Evolutionary conservation across 306 rosid genomes (phyloP).

Genomic region (Notholithocarpus densiflorus): DNA sequence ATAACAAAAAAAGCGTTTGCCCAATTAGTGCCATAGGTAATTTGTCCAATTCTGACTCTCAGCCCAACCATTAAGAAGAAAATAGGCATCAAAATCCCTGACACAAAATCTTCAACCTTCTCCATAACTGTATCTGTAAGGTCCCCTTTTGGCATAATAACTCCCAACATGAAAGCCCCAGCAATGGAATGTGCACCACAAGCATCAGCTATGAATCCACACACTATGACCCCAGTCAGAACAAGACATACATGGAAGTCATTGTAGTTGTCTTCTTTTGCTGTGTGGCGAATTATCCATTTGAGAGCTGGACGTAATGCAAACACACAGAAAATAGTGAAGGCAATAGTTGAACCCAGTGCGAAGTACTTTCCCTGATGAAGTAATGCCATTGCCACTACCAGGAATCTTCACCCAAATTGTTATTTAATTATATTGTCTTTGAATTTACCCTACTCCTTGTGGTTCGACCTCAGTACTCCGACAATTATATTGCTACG

Average conservation of each 20-base stretch:
- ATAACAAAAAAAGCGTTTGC: neutral
- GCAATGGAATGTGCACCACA: conserved; percentile 39
- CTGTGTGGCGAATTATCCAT: conserved; percentile 10
- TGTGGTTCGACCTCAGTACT: no score
- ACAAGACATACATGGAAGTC: conserved; percentile 26
- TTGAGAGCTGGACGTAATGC: conserved; percentile 28
- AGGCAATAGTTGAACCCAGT: conserved; percentile 7
- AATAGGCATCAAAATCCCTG: conserved; percentile 29
- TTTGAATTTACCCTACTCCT: no score
- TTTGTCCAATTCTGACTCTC: neutral
- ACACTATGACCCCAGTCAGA: conserved; percentile 15
- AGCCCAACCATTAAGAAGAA: conserved; percentile 34
- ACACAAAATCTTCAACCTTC: conserved; percentile 31
- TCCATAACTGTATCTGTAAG: conserved; percentile 24
- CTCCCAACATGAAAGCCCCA: conserved; percentile 45
- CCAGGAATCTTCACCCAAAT: no score
- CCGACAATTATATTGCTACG: no score
- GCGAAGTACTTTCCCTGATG: conserved; percentile 1
- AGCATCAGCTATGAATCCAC: conserved; percentile 17
- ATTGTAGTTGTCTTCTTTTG: conserved; percentile 26
- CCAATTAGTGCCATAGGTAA: neutral
- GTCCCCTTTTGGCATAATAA: conserved; percentile 45
- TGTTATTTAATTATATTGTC: no score
- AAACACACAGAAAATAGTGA: neutral
- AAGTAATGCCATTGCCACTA: conserved; percentile 3